Base-by-base conservation (phyloP, 164 flowering plant genomes). In the Akebia trifoliata region DNA sequence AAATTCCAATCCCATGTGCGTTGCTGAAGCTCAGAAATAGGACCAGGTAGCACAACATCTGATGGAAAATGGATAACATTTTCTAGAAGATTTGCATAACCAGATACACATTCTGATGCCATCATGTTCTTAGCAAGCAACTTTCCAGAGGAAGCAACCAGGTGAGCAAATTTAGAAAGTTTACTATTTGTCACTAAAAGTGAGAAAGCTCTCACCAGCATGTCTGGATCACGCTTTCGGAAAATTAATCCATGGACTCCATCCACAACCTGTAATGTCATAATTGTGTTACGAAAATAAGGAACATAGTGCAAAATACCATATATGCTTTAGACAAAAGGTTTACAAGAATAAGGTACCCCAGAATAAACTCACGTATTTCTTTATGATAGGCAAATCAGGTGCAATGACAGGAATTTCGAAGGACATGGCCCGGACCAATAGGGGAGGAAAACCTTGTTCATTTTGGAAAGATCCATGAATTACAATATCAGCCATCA, bases 391-490 rank as follows among this genome's bases (percentile, higher is more conserved):
- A 43, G 90, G 80, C 74, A 74, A 71, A 76, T 90, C 91, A 56
- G 96, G 96, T 40, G 80, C 82, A 57, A 90, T 43, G 24, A 90
- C 47, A 29, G 99, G 99, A 38, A 85, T 74, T 43, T 74, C 87
- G 69, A 83, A 85, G 38, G 90, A 76, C 99, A 94, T 90, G 54
- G 97, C 94, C 65, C 96, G 78, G 32, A 73, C 68, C 56, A 94
- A 75, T 40, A 94, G 70, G 42, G 95, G 74, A 63, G 99, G 95
- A 67, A 94, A 88, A 40, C 84, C 91, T 65, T 86, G 96, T 54
- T 81, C 93, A 54, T 82, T 79, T 73, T 85, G 93, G 62, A 86
- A 77, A 56, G 99, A 86, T 28, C 78, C 90, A 76, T 90, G 91
- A 5, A 94, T 76, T 68, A 86, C 84, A 68, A 88, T 75, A 61